Evolutionary conservation across 176 grass and related monocot species (phyloP).

Genomic region (Triticum turgidum): DNA sequence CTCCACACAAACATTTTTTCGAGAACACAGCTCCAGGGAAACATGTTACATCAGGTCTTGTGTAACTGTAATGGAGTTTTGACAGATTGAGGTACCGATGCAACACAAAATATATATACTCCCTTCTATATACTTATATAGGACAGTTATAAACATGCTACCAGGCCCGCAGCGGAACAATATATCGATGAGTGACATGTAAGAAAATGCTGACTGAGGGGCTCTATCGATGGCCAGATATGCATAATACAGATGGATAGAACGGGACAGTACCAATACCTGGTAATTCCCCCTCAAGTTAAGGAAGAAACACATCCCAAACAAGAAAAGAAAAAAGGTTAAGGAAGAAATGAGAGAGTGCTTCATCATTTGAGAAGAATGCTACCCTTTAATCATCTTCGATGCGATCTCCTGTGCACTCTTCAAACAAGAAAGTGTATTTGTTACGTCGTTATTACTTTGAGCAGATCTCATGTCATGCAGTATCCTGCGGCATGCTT

Average conservation of each 20-base stretch:
- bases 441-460: background rate
- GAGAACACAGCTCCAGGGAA: no score
- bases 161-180: background rate
- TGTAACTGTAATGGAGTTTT: no score
- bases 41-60: no score
- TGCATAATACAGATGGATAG: background rate
- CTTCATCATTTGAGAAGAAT: background rate
- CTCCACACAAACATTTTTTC: no score
- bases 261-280: background rate
- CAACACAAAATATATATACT: no score
- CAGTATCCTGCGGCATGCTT: slow-evolving; percentile 48
- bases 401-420: slow-evolving; percentile 46
- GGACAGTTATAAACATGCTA: background rate
- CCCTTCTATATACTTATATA: background rate
- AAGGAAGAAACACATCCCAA: background rate
- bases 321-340: background rate
- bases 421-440: slow-evolving; percentile 48
- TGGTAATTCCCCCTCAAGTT: no score
- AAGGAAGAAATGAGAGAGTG: background rate
- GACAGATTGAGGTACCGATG: no score
- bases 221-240: background rate
- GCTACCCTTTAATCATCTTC: slow-evolving; percentile 35
- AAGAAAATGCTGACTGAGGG: background rate
- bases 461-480: slow-evolving; percentile 36
- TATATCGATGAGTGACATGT: background rate